Evolutionary conservation across 768 basidiomycete genomes (phyloP), one percentile per base, ranked within the genome.

Genomic region (Pisolithus marmoratus): DNA sequence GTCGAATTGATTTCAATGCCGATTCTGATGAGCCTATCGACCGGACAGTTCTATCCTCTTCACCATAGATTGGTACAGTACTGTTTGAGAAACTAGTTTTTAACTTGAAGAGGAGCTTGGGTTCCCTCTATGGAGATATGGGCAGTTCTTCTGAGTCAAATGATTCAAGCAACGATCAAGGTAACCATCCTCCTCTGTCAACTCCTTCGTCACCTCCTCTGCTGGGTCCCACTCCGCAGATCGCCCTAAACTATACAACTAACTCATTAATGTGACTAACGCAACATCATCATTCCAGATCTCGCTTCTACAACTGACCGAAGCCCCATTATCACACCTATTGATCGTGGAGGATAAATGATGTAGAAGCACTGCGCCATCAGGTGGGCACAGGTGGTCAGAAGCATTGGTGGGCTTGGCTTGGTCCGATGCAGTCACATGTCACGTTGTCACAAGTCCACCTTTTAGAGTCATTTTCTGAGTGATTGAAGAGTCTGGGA

Each of bases 341-440:
- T 70, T 66, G 6, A 70, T 70, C 29, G 47, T 75, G 8, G 87
- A 91, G 53, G 90, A 91, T 59, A 92, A 90, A 64, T 78, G 90
- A 29, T 74, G 80, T 51, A 68, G 90, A 60, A 92, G 91, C 68
- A 92, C 90, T 1, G 85, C 80, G 24, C 90, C 90, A 7, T 91
- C 88, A 41, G 90, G 90, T 89, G 68, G 65, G 41, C n/a, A n/a
- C n/a, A n/a, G n/a, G n/a, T n/a, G n/a, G n/a, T n/a, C n/a, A n/a
- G n/a, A n/a, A n/a, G n/a, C n/a, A n/a, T n/a, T n/a, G n/a, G n/a
- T n/a, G n/a, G n/a, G n/a, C n/a, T n/a, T n/a, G n/a, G n/a, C n/a
- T n/a, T n/a, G n/a, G n/a, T n/a, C n/a, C n/a, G n/a, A n/a, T n/a
- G n/a, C n/a, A n/a, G n/a, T n/a, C n/a, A n/a, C n/a, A n/a, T n/a